Evolutionary conservation across 257 asterid species (phyloP), one percentile per base, ranked within the genome.

Genomic region (Echium plantagineum): DNA sequence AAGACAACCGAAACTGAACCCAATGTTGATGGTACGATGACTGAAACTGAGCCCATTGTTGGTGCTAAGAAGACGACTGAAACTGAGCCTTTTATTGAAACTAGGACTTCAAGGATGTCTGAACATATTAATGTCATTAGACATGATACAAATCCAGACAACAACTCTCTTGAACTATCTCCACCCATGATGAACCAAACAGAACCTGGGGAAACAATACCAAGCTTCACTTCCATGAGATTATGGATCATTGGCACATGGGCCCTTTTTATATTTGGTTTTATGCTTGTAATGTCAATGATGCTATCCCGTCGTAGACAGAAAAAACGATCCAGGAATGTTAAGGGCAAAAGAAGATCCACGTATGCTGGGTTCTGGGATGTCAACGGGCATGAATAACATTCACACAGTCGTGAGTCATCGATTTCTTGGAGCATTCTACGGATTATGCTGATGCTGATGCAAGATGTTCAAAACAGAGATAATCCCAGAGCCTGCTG

Each of bases 171-270:
- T 68, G 83, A 77, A 31, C 20, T 64, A 32, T 66, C 89, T 0
- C 79, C 77, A 2, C 85, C 93, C 28, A 84, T 56, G 38, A 56
- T 20, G 20, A 53, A 53, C 57, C 21, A 53, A 21, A 42, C 49
- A 42, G 49, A 42, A 12, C 16, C 49, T 12, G 49, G 16, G 17
- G 78, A 65, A 57, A 59, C 68, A 19, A 81, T 63, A 65, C 91
- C 71, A 42, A 58, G 79, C 7, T 87, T 90, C 65, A 74, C 57
- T 66, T 83, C 87, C 12, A 78, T 83, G 87, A 85, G 85, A 66
- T 67, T 78, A 30, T 80, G 94, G 95, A 85, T 81, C 38, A 70
- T 85, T 5, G 80, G 81, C 21, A 64, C 85, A 22, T 89, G 96
- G 96, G 87, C 63, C 9, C 59, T 80, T 28, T 85, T 86, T 17